phyloP scores from a whole-genome alignment of 139 green algal genomes.

The Chlorella sorokiniana region DNA sequence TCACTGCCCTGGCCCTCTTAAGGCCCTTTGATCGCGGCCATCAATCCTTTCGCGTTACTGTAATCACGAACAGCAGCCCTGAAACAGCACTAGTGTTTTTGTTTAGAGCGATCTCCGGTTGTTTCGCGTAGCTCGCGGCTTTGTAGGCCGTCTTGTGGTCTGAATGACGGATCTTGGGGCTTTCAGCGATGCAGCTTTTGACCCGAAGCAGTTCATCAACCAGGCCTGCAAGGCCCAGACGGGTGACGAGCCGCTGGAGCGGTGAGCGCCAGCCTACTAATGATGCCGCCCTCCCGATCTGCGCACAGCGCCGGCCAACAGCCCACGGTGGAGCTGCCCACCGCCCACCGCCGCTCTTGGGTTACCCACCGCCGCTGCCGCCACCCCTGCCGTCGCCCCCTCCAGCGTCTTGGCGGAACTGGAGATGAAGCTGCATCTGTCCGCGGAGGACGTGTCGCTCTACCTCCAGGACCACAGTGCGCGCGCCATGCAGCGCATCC shows the following conservation, averaged over 20 bases:
- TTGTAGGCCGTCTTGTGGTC: background rate
- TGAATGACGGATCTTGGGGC: conserved; percentile 42
- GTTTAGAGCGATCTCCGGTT: background rate
- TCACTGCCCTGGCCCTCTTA: no score
- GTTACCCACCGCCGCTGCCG: background rate
- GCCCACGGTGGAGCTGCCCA: background rate
- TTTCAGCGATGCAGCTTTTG: conserved; percentile 65
- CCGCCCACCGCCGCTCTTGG: background rate
- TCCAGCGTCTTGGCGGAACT: conserved; percentile 74
- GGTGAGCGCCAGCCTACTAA: conserved; percentile 16
- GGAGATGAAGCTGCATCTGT: conserved; percentile 85
- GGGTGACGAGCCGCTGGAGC: conserved; percentile 64
- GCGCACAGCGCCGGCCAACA: background rate
- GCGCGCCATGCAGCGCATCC: conserved; percentile 76
- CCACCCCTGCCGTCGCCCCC: background rate
- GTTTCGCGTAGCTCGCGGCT: no score
- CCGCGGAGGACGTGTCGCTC: conserved; percentile 77
- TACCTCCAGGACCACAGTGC: conserved; percentile 69
- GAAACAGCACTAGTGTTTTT: background rate
- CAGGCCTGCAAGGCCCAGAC: conserved; percentile 30
- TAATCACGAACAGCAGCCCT: no score
- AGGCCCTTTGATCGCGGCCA: no score
- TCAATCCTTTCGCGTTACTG: no score
- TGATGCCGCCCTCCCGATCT: background rate
- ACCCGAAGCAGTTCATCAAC: conserved; percentile 73